phyloP scores from a whole-genome alignment of 2,329 filamentous ascomycete species.

The Fusarium scirpi region DNA sequence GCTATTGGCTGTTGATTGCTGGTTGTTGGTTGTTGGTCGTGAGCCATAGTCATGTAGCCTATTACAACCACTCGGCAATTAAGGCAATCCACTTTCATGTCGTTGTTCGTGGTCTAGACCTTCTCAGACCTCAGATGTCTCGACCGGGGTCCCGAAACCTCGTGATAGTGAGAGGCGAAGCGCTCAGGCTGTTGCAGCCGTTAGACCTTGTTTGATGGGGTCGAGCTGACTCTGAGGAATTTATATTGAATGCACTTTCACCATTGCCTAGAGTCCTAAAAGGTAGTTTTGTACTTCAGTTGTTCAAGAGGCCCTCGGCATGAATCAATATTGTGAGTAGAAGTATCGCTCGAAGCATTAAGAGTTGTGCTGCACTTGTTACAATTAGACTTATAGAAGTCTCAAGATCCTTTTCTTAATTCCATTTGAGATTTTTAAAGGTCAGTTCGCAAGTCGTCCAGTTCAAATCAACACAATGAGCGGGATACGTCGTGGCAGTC shows the following conservation, averaged over 20 bases:
- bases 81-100: accelerated
- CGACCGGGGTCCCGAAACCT: neutral
- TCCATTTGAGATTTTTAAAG: too few species aligned
- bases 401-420: too few species aligned
- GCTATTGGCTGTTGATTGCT: neutral
- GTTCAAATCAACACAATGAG: too few species aligned
- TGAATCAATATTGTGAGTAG: neutral
- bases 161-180: neutral
- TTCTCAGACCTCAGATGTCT: neutral
- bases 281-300: too few species aligned
- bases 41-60: neutral
- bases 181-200: neutral
- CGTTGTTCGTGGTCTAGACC: neutral
- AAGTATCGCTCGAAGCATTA: too few species aligned
- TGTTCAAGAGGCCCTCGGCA: neutral
- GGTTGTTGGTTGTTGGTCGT: neutral
- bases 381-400: too few species aligned
- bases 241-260: neutral
- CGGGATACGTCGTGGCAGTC: too few species aligned
- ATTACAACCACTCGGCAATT: neutral
- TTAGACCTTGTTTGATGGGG: accelerated
- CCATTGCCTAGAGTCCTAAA: neutral
- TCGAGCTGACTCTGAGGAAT: neutral
- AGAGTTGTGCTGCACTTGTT: too few species aligned
- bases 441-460: too few species aligned